Conservation (phyloP, 148 eudicot genomes). For the Rhododendron vialii region DNA sequence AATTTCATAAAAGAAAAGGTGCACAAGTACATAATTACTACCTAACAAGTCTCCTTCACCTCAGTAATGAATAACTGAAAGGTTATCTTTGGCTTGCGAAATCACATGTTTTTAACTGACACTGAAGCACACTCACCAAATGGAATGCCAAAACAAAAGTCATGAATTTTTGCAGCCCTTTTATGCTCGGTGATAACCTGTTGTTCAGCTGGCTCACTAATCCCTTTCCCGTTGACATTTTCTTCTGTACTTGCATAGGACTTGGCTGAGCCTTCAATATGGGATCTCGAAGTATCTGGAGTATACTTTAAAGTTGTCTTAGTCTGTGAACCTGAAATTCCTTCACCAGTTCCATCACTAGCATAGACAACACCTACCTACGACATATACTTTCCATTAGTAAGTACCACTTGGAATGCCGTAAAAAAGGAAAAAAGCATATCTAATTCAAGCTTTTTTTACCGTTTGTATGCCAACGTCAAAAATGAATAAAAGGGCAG, state of each 20-base stretch:
- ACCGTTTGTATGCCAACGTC: background rate
- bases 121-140: conserved; percentile 56
- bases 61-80: background rate
- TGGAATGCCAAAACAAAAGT: conserved; percentile 90
- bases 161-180: conserved; percentile 75
- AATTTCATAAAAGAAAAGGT: background rate
- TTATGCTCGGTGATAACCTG: conserved; percentile 32
- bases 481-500: background rate
- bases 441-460: background rate
- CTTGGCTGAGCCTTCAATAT: conserved; percentile 27
- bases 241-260: conserved; percentile 30
- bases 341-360: conserved; percentile 39
- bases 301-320: conserved; percentile 36
- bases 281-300: conserved; percentile 38
- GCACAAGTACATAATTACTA: background rate
- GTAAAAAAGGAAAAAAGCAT: background rate
- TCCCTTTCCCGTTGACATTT: conserved; percentile 29
- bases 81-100: background rate
- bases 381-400: background rate
- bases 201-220: conserved; percentile 30
- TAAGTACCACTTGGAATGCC: conserved; percentile 16
- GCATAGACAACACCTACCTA: conserved; percentile 49
- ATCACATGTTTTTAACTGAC: background rate
- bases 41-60: background rate
- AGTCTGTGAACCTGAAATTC: conserved; percentile 39